A percentile compares a stretch with the other conserved stretches of the same genome.
These are phyloP conservation scores for Xylaria bambusicola DNA, from an alignment of 495 filamentous ascomycete species.

Conservation along the genomic window DNA sequence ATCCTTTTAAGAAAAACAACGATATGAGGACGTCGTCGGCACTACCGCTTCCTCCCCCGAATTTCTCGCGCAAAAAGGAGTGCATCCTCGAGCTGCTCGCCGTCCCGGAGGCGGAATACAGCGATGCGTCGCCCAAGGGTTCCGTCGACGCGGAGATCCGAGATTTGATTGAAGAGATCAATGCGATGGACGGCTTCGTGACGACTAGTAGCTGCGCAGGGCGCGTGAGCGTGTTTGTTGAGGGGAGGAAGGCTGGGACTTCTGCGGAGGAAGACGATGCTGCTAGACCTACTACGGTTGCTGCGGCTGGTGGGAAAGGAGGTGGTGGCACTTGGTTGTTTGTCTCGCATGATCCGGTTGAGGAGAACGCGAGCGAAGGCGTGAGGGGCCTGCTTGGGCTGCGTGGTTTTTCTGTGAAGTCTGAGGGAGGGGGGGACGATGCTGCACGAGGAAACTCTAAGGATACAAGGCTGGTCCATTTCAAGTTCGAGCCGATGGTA, in stretches of 20 bases:
- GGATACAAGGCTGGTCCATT: slow-evolving; percentile 67
- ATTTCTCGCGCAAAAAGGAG: slow-evolving; percentile 63
- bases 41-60: slow-evolving; percentile 27
- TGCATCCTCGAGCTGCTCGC: slow-evolving; percentile 67
- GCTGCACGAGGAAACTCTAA: slow-evolving; percentile 12
- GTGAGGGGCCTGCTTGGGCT: slow-evolving; percentile 20
- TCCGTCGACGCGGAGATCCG: slow-evolving; percentile 75
- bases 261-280: slow-evolving; percentile 7
- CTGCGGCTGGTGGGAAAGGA: slow-evolving; percentile 74
- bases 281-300: slow-evolving; percentile 34
- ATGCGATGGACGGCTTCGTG: slow-evolving; percentile 68
- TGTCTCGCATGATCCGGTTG: slow-evolving; percentile 77
- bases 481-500: slow-evolving; percentile 96
- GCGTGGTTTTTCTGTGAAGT: neutral
- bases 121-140: slow-evolving; percentile 83
- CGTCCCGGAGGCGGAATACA: slow-evolving; percentile 64
- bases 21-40: neutral
- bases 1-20: neutral
- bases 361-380: slow-evolving; percentile 26
- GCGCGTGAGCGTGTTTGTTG: slow-evolving; percentile 79
- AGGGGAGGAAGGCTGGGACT: slow-evolving; percentile 60
- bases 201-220: slow-evolving; percentile 93
- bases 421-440: neutral
- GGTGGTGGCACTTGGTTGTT: slow-evolving; percentile 81
- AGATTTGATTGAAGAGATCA: slow-evolving; percentile 74